Base-by-base conservation (phyloP, 2,329 filamentous ascomycete species). In the Fusarium sp. region DNA sequence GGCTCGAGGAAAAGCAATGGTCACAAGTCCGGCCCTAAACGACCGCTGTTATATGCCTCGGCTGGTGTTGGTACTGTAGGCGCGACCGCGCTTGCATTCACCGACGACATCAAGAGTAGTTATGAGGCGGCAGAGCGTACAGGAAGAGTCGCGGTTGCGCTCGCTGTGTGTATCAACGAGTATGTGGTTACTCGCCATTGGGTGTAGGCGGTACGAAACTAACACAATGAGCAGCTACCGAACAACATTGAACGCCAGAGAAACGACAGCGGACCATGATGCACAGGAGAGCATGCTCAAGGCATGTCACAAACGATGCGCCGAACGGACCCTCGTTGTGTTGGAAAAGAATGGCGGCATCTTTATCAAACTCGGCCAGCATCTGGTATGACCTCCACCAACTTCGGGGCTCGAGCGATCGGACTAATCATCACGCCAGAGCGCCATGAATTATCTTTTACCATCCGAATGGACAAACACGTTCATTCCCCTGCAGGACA, bases 311-410 rank as follows among this genome's bases (percentile, higher is more conserved):
- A 93, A 97, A 81, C 90, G 96, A 82, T 99, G 96, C 84, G 96
- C 96, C 36, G 89, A 94, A 78, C 90, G 96, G 70, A 98, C 96
- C 2, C 85, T 98, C 47, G 89, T 88, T 65, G 95, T 97, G 4
- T 85, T 98, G 74, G 96, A 99, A 87, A 94, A 94, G 86, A 98
- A 98, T 82, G 96, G 97, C 32, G 97, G 96, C 34, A 98, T 99
- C 73, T 99, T 98, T 78, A 98, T 99, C 82, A 99, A 99, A 84
- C 86, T 99, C 44, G 96, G 96, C 13, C 96, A 99, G 79, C 96
- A 99, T 83, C 83, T 99, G 83, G 91, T 92, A 86, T 47, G 83
- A 56, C 41, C 32, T 28, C 38, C 14, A 28, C 55, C 39, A 28
- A 20, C 22, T 47, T 39, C 30, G 12, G 22, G 32, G 22, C 26